Percentiles rank a stretch among this genome's conserved stretches.
Conservation (phyloP, 192 early-diverging fungal species). For the Endogone sp. region DNA sequence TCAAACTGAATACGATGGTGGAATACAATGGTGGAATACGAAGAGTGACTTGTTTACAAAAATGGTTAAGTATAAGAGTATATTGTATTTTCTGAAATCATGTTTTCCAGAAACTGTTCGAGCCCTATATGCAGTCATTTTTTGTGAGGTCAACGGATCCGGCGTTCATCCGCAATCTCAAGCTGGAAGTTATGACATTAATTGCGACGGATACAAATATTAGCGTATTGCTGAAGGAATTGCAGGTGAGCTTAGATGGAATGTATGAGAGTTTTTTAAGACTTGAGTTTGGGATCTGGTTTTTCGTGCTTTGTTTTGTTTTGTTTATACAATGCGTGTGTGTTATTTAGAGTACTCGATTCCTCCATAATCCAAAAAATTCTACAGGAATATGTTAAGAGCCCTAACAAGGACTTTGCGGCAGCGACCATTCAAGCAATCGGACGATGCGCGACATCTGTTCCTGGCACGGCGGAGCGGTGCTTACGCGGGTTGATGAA, state of each 20-base stretch:
- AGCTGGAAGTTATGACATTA: conserved; percentile 79
- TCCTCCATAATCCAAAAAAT: conserved; percentile 1
- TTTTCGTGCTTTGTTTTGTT: not conserved
- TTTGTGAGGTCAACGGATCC: conserved; percentile 78
- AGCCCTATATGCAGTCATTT: conserved; percentile 72
- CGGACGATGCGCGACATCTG: conserved; percentile 50
- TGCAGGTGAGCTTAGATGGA: conserved; percentile 49
- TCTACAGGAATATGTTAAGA: conserved; percentile 62
- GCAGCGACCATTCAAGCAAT: conserved; percentile 61
- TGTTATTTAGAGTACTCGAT: not conserved
- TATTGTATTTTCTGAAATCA: no score
- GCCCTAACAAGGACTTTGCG: conserved; percentile 61
- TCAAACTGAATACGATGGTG: no score
- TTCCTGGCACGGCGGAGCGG: conserved; percentile 51
- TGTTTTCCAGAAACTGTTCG: conserved; percentile 51
- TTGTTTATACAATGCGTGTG: no score
- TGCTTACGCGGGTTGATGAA: conserved; percentile 53
- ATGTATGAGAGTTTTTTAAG: not conserved
- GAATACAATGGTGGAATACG: no score
- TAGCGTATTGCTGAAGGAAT: conserved; percentile 64
- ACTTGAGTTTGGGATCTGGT: not conserved
- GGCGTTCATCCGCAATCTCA: conserved; percentile 70
- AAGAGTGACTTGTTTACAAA: not conserved
- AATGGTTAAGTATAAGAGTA: no score
- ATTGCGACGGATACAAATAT: conserved; percentile 69